These are phyloP conservation scores for Aspergillus felis DNA, from an alignment of 2,329 filamentous ascomycete species.

Conservation along the genomic window DNA sequence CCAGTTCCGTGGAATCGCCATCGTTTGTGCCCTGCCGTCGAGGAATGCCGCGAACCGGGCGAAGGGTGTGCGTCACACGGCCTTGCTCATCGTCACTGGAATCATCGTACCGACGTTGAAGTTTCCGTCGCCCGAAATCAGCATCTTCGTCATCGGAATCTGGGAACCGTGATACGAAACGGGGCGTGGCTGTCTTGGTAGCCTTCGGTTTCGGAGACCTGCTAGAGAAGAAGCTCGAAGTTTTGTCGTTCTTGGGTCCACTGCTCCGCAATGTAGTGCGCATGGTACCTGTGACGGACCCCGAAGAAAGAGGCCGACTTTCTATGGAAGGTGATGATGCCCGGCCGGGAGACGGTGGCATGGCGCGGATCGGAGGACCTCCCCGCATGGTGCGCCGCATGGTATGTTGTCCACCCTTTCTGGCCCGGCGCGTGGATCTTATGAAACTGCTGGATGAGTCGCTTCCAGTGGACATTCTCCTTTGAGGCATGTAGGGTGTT, in stretches of 20 bases:
- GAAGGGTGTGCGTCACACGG: slow-evolving; percentile 33
- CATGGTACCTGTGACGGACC: slow-evolving; percentile 40
- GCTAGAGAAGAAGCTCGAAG: slow-evolving; percentile 40
- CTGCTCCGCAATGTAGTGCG: slow-evolving; percentile 49
- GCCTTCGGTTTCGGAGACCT: slow-evolving; percentile 30
- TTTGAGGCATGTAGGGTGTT: slow-evolving; percentile 34
- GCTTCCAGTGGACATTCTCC: slow-evolving; percentile 62
- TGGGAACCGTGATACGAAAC: slow-evolving; percentile 49
- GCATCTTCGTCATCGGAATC: slow-evolving; percentile 63
- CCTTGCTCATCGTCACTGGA: slow-evolving; percentile 67
- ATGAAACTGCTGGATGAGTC: slow-evolving; percentile 74
- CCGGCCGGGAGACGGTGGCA: slow-evolving; percentile 38
- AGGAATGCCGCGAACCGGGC: slow-evolving; percentile 59
- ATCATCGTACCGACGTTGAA: slow-evolving; percentile 62
- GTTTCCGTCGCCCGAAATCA: slow-evolving; percentile 32
- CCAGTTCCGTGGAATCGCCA: slow-evolving; percentile 59
- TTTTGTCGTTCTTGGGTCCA: slow-evolving; percentile 39
- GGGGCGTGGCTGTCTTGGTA: slow-evolving; percentile 20
- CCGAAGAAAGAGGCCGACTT: slow-evolving; percentile 43
- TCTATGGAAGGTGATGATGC: slow-evolving; percentile 61
- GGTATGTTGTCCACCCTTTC: slow-evolving; percentile 48
- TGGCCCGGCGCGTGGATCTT: slow-evolving; percentile 51
- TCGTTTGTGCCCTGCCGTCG: slow-evolving; percentile 56
- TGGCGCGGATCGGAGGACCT: slow-evolving; percentile 33
- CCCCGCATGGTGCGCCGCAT: slow-evolving; percentile 74